Evolutionary conservation across 148 eudicot species (phyloP), one percentile per base, ranked within the genome.

Genomic region (Fallopia convolvulus): DNA sequence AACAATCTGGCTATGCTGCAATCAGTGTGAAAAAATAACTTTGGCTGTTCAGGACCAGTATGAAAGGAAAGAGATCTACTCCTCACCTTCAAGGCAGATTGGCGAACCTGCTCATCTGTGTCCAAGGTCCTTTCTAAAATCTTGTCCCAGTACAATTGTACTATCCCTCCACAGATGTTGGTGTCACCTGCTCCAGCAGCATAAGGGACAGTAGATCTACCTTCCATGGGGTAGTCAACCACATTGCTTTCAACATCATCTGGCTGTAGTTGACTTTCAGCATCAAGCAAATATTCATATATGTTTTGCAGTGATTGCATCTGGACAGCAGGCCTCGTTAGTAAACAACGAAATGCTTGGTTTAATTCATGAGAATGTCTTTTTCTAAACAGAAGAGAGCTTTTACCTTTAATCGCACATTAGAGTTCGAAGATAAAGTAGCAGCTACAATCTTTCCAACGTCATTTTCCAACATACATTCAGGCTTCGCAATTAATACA

Each of bases 121-220:
- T 95, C 99, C 77, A 95, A 80, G 81, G 94, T 83, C 86, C 99
- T 95, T 47, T 84, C 93, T 81, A 95, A 85, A 74, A 95, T 91
- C 78, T 78, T 82, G 47, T 83, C 84, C 99, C 99, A 95, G 75
- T 95, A 92, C 74, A 92, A 76, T 73, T 92, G 99, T 70, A 95
- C 87, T 80, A 92, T 95, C 76, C 97, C 97, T 13, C 99, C 99
- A 82, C 97, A 90, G 72, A 92, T 91, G 84, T 95, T 95, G 66
- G 99, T 87, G 81, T 95, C 99, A 80, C 99, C 99, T 44, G 97
- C 97, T 84, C 99, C 99, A 36, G 99, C 99, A 86, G 99, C 99
- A 79, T 88, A 93, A 76, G 99, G 97, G 72, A 92, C 99, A 78
- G 66, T 85, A 32, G 84, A 83, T 72, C 87, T 87, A 82, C 86